Evolutionary conservation across 2,329 filamentous ascomycete species (phyloP).

Genomic region (Fusarium gaditjirri): DNA sequence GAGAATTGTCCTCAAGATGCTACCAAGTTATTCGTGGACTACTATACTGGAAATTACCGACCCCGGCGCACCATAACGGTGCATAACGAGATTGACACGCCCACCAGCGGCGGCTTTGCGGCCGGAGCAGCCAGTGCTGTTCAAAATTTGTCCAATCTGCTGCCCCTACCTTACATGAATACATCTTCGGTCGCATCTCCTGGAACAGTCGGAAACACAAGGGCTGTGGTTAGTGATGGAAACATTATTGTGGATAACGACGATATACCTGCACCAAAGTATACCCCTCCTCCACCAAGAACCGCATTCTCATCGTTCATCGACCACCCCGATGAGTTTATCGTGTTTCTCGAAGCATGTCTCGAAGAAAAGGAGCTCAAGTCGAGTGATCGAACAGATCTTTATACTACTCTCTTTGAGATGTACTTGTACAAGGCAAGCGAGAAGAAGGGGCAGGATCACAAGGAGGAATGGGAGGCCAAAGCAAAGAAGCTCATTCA

Average conservation of each 20-base stretch:
- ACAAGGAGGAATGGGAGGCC: conserved; percentile 84
- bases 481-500: conserved; percentile 93
- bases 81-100: conserved; percentile 50
- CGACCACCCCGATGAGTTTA: conserved; percentile 91
- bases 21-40: conserved; percentile 90
- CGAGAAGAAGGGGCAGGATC: conserved; percentile 71
- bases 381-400: conserved; percentile 80
- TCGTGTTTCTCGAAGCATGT: conserved; percentile 90
- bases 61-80: conserved; percentile 71
- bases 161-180: conserved; percentile 88
- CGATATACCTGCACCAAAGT: conserved; percentile 62
- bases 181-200: conserved; percentile 67
- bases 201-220: conserved; percentile 59
- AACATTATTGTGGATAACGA: conserved; percentile 63
- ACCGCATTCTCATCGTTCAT: conserved; percentile 97
- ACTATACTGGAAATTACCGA: conserved; percentile 87
- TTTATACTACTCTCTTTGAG: conserved; percentile 96
- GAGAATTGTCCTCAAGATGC: conserved; percentile 86
- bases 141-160: conserved; percentile 84
- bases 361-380: conserved; percentile 77
- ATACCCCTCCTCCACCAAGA: conserved; percentile 83
- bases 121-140: conserved; percentile 78
- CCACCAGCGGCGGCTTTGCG: conserved; percentile 58
- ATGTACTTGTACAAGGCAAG: conserved; percentile 96
- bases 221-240: conserved; percentile 62